phyloP scores from a whole-genome alignment of 495 filamentous ascomycete species.

The Trichocladium uniseriatum region DNA sequence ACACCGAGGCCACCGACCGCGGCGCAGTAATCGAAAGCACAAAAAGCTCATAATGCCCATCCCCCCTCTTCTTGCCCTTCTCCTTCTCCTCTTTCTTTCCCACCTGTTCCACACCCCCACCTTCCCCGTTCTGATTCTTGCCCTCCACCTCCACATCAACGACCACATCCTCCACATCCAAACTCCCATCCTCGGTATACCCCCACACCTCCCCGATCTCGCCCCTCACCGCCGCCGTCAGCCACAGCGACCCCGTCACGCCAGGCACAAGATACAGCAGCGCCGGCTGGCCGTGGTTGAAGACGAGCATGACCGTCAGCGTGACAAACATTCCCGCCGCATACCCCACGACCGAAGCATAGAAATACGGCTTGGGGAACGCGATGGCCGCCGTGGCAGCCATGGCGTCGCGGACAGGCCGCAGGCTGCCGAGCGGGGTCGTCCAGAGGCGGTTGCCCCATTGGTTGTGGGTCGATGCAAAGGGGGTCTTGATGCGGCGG shows the following conservation, averaged over 20 bases:
- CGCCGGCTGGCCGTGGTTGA: conserved; percentile 77
- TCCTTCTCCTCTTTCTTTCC: conserved; percentile 2
- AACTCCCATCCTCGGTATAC: conserved; percentile 64
- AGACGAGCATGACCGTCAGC: conserved; percentile 65
- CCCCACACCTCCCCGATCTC: conserved; percentile 68
- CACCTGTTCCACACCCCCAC: not conserved
- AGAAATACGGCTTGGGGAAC: conserved; percentile 87
- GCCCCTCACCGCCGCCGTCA: conserved; percentile 61
- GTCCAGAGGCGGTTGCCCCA: conserved; percentile 90
- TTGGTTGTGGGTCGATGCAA: conserved; percentile 48
- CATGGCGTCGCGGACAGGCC: conserved; percentile 31
- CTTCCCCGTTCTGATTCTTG: not conserved
- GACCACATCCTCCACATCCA: conserved; percentile 40
- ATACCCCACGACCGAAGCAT: conserved; percentile 70
- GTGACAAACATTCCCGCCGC: conserved; percentile 69
- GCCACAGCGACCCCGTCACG: conserved; percentile 66
- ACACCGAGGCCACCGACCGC: not conserved
- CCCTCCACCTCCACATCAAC: conserved; percentile 27
- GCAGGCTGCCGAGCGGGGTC: conserved; percentile 21
- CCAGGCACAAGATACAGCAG: conserved; percentile 88
- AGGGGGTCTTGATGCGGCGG: conserved; percentile 46
- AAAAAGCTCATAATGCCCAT: conserved; percentile 18
- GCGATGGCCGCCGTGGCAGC: conserved; percentile 35
- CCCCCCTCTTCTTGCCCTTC: not conserved
- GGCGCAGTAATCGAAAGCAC: conserved; percentile 22